Evolutionary conservation across 345 rosid species (phyloP), one percentile per base, ranked within the genome.

Genomic region (Rhodamnia rubescens): DNA sequence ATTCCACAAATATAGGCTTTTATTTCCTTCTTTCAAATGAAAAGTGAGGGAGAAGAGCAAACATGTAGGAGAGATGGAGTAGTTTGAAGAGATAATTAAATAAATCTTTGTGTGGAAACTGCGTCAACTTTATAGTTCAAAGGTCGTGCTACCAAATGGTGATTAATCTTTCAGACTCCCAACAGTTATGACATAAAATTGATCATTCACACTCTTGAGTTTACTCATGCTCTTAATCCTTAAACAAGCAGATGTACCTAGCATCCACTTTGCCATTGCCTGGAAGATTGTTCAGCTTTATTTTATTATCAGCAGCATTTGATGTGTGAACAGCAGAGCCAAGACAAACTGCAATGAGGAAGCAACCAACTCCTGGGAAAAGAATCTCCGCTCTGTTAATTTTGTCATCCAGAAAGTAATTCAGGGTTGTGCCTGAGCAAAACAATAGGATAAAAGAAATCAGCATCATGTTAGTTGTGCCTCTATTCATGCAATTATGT

Each of bases 301-400:
- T 92, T 87, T 86, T 91, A 59, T 93, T 92, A 86, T 96, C 99
- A 57, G 94, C 92, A 50, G 93, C 94, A 89, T 93, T 95, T 32
- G 98, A 96, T 26, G 91, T 54, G 57, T 96, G 98, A 57, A 96
- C 95, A 14, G 93, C 93, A 78, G 98, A 93, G 8, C 93, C 97
- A 9, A 96, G 95, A 86, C 92, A 94, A 83, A 94, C 94, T 26
- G 97, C 98, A 51, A 96, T 87, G 88, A 95, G 85, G 91, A 94
- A 95, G 94, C 98, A 96, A 82, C 91, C 96, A 15, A 95, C 95
- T 3, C 99, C 99, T 0, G 96, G 94, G 84, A 95, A 95, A 56
- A 96, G 95, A 64, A 95, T 89, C 90, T 93, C 93, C 0, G 98
- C 98, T 87, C 85, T 91, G 85, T 95, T 95, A 27, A 95, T 94